Conservation (phyloP, 1,284 basidiomycete species). For the Leccinum discolor region DNA sequence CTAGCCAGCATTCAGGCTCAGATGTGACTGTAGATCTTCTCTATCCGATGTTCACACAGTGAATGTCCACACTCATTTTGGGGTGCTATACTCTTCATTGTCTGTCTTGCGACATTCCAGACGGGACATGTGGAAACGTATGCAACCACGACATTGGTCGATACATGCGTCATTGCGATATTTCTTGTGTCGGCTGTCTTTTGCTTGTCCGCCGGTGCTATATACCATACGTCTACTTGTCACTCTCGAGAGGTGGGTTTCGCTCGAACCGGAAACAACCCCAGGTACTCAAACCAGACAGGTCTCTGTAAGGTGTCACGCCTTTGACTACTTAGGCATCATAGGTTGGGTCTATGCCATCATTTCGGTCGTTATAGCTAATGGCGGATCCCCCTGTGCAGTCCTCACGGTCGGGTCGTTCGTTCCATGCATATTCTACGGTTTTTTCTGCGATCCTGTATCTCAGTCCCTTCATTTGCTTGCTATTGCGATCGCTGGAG, state of each 20-base stretch:
- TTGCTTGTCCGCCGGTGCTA: conserved; percentile 76
- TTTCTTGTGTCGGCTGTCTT: conserved; percentile 77
- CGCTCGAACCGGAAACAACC: conserved; percentile 2
- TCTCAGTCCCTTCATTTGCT: conserved; percentile 55
- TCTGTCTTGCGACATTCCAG: conserved; percentile 57
- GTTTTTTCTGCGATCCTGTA: conserved; percentile 65
- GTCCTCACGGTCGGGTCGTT: conserved; percentile 81
- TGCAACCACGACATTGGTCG: conserved; percentile 57
- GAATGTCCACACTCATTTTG: conserved; percentile 89
- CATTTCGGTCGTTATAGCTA: not conserved
- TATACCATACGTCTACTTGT: conserved; percentile 78
- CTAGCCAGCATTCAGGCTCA: conserved; percentile 4
- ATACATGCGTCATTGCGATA: conserved; percentile 63
- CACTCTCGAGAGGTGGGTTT: conserved; percentile 66
- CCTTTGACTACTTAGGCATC: conserved; percentile 76
- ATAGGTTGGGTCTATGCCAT: conserved; percentile 39
- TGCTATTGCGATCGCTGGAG: conserved; percentile 57
- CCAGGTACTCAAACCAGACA: conserved; percentile 21
- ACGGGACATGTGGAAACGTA: conserved; percentile 51
- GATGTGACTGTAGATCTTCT: conserved; percentile 10
- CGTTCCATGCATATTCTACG: conserved; percentile 74
- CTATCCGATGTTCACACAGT: conserved; percentile 46
- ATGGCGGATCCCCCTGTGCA: conserved; percentile 16
- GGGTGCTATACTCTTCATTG: conserved; percentile 72
- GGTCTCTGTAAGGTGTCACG: conserved; percentile 55